Base-by-base conservation (phyloP, 371 early-diverging fungal genomes). In the Mucor saturninus region DNA sequence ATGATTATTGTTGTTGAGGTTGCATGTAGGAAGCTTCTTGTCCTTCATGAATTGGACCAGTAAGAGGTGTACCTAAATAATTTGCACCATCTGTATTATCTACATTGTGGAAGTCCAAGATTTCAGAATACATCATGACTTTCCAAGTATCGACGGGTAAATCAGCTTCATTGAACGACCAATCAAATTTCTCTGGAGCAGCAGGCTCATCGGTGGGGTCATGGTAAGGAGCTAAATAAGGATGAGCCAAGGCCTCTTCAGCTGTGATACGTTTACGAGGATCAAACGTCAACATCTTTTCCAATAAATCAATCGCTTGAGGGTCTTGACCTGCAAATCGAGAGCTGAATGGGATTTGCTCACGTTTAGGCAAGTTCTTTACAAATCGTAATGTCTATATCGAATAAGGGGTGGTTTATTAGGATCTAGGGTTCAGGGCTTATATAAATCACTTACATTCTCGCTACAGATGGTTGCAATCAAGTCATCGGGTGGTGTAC, bases 121-220 rank as follows among this genome's bases (percentile, higher is more conserved):
- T 88, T 68, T 88, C 88, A 37, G 86, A 85, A 54, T 86, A 88
- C 88, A 88, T 88, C 86, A 86, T 86, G 28, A 88, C 84, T 75
- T 92, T 92, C 96, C 95, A 95, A 63, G 91, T 88, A 58, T 94
- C 95, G 10, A 92, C 85, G 5, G 93, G 88, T 67, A 94, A 72
- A 61, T 97, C 95, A 2, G 92, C 92, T 62, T 94, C 95, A 54
- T 91, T 94, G 77, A 95, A 96, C 2, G 95, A 93, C 97, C 97
- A 97, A 77, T 97, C 96, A 70, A 97, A 97, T 65, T 81, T 83
- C 57, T 85, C 85, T 4, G 84, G 88, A 29, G 95, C 93, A 15
- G 78, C 80, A 14, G 93, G 94, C 69, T 97, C 98, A 71, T 98
- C 97, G n/a, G 90, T 84, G 30, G 87, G 90, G 67, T 98, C 98